Evolutionary conservation across 1,284 basidiomycete genomes (phyloP), one percentile per base, ranked within the genome.

Genomic region (Fereydounia khargensis): DNA sequence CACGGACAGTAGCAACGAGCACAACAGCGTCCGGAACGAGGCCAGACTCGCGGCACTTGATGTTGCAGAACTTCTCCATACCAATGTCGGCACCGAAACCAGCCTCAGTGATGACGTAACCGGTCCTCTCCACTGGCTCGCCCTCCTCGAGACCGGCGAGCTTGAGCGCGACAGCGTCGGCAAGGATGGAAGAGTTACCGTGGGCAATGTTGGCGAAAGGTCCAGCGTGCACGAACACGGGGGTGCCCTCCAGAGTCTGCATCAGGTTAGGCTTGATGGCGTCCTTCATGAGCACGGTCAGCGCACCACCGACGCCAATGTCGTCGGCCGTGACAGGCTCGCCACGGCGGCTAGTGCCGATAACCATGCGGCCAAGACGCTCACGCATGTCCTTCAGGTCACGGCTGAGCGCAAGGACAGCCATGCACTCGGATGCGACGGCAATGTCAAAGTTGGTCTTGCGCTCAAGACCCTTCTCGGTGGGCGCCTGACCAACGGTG

Each of bases 141-240:
- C 91, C 92, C 65, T 88, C 83, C 77, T 98, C 94, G n/a, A 86
- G 86, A 65, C 94, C 94, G 7, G 91, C 95, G 28, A 98, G 85
- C 80, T 98, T 98, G 69, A 98, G 83, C 31, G 94, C 94, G 45
- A 98, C 86, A 40, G 87, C 86, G 77, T 98, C 94, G 20, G 94
- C 94, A 38, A 98, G 84, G 77, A 98, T 96, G 35, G 92, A 97
- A 13, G 92, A 97, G 81, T 98, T 98, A 49, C 94, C 94, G 77
- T 98, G 94, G 3, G 94, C 94, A 71, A 98, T 98, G 81, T 98
- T 98, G 63, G 94, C 94, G 76, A 98, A 98, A 14, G 94, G 95
- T 43, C 94, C 94, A 8, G 94, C 94, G 78, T 98, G 94, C 6
- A 98, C 95, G 74, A 98, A 97, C 51, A 98, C 95, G 25, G 94